Base-by-base conservation (phyloP, 805 yeast species). In the Pichia californica region DNA sequence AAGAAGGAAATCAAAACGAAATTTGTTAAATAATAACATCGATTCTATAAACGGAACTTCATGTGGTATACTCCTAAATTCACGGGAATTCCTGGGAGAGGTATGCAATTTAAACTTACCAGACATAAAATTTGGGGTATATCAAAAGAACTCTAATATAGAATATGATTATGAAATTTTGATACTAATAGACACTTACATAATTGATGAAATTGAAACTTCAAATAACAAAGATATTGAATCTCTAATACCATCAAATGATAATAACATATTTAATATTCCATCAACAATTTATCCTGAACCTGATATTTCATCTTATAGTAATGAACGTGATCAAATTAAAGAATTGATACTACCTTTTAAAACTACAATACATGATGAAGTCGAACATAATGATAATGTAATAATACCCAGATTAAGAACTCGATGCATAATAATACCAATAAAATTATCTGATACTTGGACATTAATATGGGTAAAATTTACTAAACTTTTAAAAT, bases 401-500 rank as follows among this genome's bases (percentile, higher is more conserved):
- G 1, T 7, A 15, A n/a, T 13, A 4, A 20, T 39, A 18, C 29
- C 23, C 8, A 30, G 34, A 13, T 38, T 51, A 16, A 40, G 62
- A 37, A 43, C 44, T 20, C 42, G 42, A 25, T 53, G 51, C 15
- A 11, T 59, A 11, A 9, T 59, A 2, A 38, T 58, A n/a, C 58
- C 56, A 1, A 37, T 56, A 3, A 52, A 52, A 30, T 33, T 50
- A 18, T 40, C 48, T 5, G 33, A 48, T n/a, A 31, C 40, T 16
- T 59, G 62, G 62, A 45, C 60, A 2, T 40, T 56, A 19, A 36
- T 59, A 3, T 59, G 63, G 63, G 41, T 58, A 10, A 50, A 55
- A 32, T 52, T 58, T 26, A 41, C 40, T n/a, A 43, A 44, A 32
- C 30, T 45, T 33, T 35, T 15, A 14, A 42, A 49, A 32, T 53